phyloP scores from a whole-genome alignment of 192 early-diverging fungal species.

The Cladochytrium replicatum region DNA sequence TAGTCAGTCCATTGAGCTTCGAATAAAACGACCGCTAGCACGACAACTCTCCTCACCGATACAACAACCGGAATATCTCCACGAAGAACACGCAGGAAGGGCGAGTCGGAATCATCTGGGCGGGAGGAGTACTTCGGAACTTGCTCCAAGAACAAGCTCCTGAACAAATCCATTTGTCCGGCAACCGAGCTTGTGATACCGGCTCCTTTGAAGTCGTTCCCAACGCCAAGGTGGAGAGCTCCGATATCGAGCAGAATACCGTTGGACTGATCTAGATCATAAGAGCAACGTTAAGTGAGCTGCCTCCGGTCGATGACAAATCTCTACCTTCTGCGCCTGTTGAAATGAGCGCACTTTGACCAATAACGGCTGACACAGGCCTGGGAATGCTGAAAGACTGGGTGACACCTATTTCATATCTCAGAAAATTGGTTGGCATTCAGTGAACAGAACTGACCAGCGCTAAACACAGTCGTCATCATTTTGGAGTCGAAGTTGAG shows the following conservation, averaged over 20 bases:
- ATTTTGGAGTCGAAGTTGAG: conserved; percentile 47
- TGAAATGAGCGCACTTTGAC: too few species aligned
- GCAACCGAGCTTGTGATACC: not conserved
- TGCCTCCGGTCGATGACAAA: too few species aligned
- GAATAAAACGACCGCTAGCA: too few species aligned
- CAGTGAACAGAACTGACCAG: not conserved
- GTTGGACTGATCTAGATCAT: conserved; percentile 19
- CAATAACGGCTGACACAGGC: conserved; percentile 45
- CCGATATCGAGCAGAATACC: conserved; percentile 31
- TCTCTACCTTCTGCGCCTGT: conserved; percentile 43
- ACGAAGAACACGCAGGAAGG: too few species aligned
- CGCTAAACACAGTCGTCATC: not conserved
- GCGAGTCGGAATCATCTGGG: not conserved
- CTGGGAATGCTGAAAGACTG: conserved; percentile 33
- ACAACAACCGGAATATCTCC: too few species aligned
- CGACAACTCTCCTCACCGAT: too few species aligned
- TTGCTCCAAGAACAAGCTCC: not conserved
- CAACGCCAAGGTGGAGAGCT: too few species aligned
- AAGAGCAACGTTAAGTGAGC: conserved; percentile 1
- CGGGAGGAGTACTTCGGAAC: too few species aligned
- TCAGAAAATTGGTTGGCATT: too few species aligned
- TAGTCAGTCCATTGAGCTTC: too few species aligned
- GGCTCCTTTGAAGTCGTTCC: not conserved
- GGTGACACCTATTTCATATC: conserved; percentile 15
- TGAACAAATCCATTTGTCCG: not conserved